Conservation (phyloP, 2,329 filamentous ascomycete species). For the Calonectria honghensis region DNA sequence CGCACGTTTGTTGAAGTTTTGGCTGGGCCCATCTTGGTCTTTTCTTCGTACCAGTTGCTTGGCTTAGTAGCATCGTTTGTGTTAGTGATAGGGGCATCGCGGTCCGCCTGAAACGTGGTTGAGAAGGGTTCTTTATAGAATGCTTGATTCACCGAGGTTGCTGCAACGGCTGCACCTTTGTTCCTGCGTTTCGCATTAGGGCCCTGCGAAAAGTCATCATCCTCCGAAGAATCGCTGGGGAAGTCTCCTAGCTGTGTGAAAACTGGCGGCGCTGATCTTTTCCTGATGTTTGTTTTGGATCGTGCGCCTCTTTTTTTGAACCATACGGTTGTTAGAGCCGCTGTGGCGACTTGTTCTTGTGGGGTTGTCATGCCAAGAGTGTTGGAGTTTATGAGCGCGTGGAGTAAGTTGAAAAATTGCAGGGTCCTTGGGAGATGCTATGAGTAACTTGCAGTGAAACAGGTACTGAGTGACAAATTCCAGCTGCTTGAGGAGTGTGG, state of each 20-base stretch:
- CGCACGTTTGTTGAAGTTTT: constrained; percentile 25
- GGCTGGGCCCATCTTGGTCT: constrained; percentile 14
- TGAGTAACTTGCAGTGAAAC: background rate
- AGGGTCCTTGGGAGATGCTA: background rate
- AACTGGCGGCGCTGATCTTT: constrained; percentile 20
- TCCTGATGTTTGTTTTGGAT: constrained; percentile 18
- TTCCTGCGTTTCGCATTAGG: constrained; percentile 17
- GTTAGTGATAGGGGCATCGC: background rate
- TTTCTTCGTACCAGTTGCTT: constrained; percentile 14
- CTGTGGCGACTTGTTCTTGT: background rate
- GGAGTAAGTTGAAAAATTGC: background rate
- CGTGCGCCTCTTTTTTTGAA: constrained; percentile 23
- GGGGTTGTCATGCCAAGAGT: background rate
- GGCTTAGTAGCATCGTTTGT: constrained; percentile 22
- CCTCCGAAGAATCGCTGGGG: constrained; percentile 1
- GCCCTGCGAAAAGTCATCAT: constrained; percentile 5
- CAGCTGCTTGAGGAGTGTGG: background rate
- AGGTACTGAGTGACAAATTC: too few species aligned
- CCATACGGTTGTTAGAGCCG: background rate
- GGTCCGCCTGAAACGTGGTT: background rate
- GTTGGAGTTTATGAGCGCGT: background rate
- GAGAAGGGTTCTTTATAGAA: constrained; percentile 6
- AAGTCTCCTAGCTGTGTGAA: background rate
- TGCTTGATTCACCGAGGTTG: background rate
- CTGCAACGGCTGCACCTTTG: background rate